Evolutionary conservation across 1,139 yeast species (phyloP).

Genomic region (Yamadazyma buinensis): DNA sequence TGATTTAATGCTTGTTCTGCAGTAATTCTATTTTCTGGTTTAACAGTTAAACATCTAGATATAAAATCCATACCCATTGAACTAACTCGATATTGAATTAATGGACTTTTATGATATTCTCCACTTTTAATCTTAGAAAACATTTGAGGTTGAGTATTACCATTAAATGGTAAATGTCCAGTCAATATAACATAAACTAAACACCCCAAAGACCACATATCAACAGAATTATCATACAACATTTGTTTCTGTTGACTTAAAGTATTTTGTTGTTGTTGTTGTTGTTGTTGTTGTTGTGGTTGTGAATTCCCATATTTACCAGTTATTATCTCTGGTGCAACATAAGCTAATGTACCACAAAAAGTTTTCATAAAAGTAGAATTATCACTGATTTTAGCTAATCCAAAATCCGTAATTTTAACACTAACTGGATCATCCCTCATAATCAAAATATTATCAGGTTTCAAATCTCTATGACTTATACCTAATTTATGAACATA

Average conservation of each 20-base stretch:
- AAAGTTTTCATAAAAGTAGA: constrained; percentile 81
- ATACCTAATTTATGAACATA: constrained; percentile 89
- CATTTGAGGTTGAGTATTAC: constrained; percentile 82
- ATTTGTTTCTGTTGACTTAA: constrained; percentile 14
- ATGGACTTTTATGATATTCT: constrained; percentile 74
- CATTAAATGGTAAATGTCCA: constrained; percentile 91
- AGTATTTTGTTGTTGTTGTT: constrained; percentile 4
- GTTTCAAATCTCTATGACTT: constrained; percentile 89
- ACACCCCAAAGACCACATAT: constrained; percentile 92
- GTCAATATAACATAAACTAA: constrained; percentile 85
- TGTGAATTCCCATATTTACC: constrained; percentile 52
- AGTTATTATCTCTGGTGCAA: constrained; percentile 90
- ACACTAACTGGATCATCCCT: constrained; percentile 87
- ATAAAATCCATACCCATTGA: constrained; percentile 67
- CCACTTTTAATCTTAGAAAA: constrained; percentile 75
- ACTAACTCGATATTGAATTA: constrained; percentile 64
- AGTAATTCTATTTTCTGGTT: constrained; percentile 65
- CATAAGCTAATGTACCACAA: constrained; percentile 86
- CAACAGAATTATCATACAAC: constrained; percentile 81
- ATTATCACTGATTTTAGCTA: constrained; percentile 76
- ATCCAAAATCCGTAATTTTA: constrained; percentile 90
- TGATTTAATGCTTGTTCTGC: constrained; percentile 72
- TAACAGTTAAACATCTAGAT: constrained; percentile 63
- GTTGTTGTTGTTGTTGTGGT: constrained; percentile 4
- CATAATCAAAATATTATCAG: constrained; percentile 86